Conservation (phyloP, 345 rosid genomes). For the Firmiana major region DNA sequence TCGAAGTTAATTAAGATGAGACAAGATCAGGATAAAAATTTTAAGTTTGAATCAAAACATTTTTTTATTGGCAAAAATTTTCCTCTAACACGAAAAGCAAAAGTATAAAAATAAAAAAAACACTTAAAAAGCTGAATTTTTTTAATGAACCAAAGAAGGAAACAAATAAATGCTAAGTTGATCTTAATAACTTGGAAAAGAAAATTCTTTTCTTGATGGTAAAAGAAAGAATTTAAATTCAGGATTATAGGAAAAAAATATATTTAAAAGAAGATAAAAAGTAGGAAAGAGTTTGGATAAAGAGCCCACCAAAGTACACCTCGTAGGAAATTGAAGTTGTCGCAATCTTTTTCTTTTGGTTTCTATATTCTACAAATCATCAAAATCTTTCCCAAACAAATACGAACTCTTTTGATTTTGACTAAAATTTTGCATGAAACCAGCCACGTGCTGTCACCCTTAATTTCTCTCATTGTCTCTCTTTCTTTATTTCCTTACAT, state of each 20-base stretch:
- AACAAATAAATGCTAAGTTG: neutral
- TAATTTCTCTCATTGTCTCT: neutral
- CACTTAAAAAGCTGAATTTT: too few relatives aligned
- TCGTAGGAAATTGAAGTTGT: neutral
- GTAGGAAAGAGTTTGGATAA: too few relatives aligned
- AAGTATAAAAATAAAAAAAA: too few relatives aligned
- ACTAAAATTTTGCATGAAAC: slow-evolving; percentile 24
- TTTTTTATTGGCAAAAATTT: too few relatives aligned
- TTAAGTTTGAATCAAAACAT: too few relatives aligned
- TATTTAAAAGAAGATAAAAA: neutral
- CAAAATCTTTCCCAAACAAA: neutral
- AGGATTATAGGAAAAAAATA: neutral
- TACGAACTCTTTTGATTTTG: neutral
- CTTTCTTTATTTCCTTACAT: neutral
- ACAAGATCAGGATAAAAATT: too few relatives aligned
- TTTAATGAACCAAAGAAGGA: neutral
- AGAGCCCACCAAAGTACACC: neutral
- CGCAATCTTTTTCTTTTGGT: neutral
- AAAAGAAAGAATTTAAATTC: neutral
- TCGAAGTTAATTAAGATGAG: too few relatives aligned
- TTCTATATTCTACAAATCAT: neutral
- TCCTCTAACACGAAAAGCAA: too few relatives aligned
- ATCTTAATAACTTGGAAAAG: neutral
- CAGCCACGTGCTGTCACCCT: slow-evolving; percentile 35
- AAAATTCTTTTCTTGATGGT: neutral